These are phyloP conservation scores for Wickerhamomyces ciferrii DNA, from an alignment of 805 yeast genomes.

Conservation along the genomic window DNA sequence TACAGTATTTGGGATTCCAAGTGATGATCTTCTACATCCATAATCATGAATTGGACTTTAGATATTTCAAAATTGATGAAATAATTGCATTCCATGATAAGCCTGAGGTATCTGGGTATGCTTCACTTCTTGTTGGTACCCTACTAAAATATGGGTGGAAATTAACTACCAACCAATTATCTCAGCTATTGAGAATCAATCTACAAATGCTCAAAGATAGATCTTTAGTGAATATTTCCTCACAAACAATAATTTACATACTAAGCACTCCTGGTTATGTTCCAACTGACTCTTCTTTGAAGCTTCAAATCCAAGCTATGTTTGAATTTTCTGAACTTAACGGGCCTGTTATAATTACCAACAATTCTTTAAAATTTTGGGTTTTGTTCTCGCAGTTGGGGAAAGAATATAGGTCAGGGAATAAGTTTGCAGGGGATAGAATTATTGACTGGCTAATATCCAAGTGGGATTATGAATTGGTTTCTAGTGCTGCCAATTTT, in stretches of 20 bases:
- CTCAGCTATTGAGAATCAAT: constrained; percentile 23
- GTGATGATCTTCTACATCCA: constrained; percentile 22
- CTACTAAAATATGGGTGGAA: constrained; percentile 16
- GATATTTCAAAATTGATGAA: constrained; percentile 2
- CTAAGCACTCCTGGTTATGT: constrained; percentile 8
- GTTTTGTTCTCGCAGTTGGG: constrained; percentile 32
- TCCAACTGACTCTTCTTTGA: constrained; percentile 32
- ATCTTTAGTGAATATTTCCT: constrained; percentile 18
- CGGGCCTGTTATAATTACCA: constrained; percentile 49
- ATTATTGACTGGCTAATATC: constrained; percentile 46
- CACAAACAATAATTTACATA: constrained; percentile 16
- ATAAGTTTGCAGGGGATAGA: constrained; percentile 24
- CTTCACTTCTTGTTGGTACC: constrained; percentile 10
- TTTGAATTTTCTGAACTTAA: constrained; percentile 51
- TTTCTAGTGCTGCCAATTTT: constrained; percentile 13
- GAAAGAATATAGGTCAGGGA: constrained; percentile 25
- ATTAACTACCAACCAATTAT: constrained; percentile 10
- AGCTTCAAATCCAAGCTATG: constrained; percentile 42
- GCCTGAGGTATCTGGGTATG: constrained; percentile 9
- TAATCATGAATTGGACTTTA: constrained; percentile 2
- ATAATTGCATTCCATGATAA: constrained; percentile 11
- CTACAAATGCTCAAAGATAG: constrained; percentile 27
- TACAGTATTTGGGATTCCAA: constrained; percentile 20
- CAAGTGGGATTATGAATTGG: constrained; percentile 31
- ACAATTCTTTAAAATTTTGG: constrained; percentile 54